These are phyloP conservation scores for Cutaneotrichosporon curvatum DNA, from an alignment of 1,284 basidiomycete species.

Conservation along the genomic window DNA sequence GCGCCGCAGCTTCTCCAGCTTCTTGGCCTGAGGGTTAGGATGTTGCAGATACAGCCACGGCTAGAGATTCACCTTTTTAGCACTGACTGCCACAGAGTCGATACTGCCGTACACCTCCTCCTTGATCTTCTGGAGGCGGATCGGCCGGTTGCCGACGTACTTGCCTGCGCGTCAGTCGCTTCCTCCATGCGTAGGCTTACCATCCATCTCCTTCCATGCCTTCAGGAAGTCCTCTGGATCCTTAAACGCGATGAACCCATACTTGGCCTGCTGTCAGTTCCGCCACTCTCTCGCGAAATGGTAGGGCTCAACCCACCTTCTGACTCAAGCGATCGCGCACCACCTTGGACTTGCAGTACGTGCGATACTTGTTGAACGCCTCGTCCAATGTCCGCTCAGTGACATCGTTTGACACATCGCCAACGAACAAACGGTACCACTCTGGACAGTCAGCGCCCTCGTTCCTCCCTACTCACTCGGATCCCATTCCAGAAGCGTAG, in stretches of 20 bases:
- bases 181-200: conserved; percentile 49
- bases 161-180: conserved; percentile 58
- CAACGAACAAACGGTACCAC: conserved; percentile 97
- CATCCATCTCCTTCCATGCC: conserved; percentile 99
- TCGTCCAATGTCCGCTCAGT: conserved; percentile 87
- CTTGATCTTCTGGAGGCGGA: conserved; percentile 76
- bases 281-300: no score
- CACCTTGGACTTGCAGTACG: conserved; percentile 90
- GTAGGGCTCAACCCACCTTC: conserved; percentile 53
- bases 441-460: conserved; percentile 49
- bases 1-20: conserved; percentile 42
- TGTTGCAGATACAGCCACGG: no score
- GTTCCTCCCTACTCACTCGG: conserved; percentile 59
- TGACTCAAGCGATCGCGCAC: conserved; percentile 84
- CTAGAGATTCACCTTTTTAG: conserved; percentile 41
- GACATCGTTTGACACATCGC: conserved; percentile 96
- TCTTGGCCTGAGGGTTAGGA: conserved; percentile 29
- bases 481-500: conserved; percentile 95
- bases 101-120: conserved; percentile 84
- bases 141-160: conserved; percentile 90
- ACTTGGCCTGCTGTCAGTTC: conserved; percentile 65
- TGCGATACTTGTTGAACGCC: conserved; percentile 85
- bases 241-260: conserved; percentile 94
- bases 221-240: conserved; percentile 97
- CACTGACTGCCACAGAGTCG: conserved; percentile 63